Percentiles rank a stretch among this genome's conserved stretches.
Evolutionary conservation across 805 yeast species (phyloP).

Genomic region (Candida sphagnicola): DNA sequence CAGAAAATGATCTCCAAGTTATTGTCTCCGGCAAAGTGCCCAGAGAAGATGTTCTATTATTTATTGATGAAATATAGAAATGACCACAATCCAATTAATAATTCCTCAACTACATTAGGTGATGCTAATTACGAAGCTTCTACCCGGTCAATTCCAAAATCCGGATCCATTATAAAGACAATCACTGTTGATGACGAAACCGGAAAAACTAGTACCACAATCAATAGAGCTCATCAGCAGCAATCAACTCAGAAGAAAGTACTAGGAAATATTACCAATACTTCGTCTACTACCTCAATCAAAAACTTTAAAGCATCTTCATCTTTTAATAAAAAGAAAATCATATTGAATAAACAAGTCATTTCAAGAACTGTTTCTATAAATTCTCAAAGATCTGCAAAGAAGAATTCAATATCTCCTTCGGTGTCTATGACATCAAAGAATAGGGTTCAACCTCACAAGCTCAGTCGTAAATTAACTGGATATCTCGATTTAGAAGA

Average conservation of each 20-base stretch:
- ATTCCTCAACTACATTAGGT: slow-evolving; percentile 12
- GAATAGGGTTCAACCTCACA: too few relatives aligned
- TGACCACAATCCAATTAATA: slow-evolving; percentile 45
- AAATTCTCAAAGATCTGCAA: slow-evolving; percentile 5
- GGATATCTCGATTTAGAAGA: slow-evolving; percentile 14
- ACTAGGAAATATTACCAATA: slow-evolving; percentile 31
- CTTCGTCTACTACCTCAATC: slow-evolving; percentile 14
- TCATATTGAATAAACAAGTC: slow-evolving; percentile 21
- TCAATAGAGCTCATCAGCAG: slow-evolving; percentile 15
- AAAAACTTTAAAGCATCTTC: slow-evolving; percentile 34
- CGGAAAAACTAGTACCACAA: slow-evolving; percentile 20
- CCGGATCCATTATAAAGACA: slow-evolving; percentile 38
- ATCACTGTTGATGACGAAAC: slow-evolving; percentile 28
- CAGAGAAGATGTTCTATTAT: slow-evolving; percentile 81
- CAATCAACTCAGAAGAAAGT: slow-evolving; percentile 20
- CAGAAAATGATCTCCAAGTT: slow-evolving; percentile 50
- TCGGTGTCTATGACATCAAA: neutral
- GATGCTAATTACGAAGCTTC: slow-evolving; percentile 21
- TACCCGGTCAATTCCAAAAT: slow-evolving; percentile 33
- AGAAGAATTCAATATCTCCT: slow-evolving; percentile 7
- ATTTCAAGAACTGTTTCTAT: slow-evolving; percentile 18
- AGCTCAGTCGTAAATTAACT: slow-evolving; percentile 13
- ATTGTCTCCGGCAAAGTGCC: slow-evolving; percentile 51
- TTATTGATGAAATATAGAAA: slow-evolving; percentile 68
- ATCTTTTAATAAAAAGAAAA: slow-evolving; percentile 33